These are phyloP conservation scores for Boletus fagicola DNA, from an alignment of 768 basidiomycete species.

Conservation along the genomic window DNA sequence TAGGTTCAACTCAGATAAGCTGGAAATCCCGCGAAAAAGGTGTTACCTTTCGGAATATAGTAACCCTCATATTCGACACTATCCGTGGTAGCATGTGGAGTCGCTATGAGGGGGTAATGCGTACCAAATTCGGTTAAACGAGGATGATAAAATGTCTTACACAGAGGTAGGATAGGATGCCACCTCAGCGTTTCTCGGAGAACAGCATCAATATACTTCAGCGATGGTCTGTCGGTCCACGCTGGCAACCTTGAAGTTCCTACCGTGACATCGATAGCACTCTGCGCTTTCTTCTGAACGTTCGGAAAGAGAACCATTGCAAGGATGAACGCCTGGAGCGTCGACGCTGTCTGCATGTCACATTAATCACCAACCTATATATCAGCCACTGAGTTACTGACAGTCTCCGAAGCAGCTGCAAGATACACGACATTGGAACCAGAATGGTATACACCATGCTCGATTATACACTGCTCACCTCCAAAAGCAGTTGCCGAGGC, in stretches of 20 bases:
- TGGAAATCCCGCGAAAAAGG: background rate
- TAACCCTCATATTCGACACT: constrained; percentile 27
- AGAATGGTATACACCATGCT: background rate
- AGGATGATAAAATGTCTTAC: constrained; percentile 10
- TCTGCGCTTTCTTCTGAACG: constrained; percentile 28
- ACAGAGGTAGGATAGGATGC: constrained; percentile 24
- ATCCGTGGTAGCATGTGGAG: constrained; percentile 20
- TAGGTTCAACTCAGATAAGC: constrained; percentile 3
- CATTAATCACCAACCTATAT: background rate
- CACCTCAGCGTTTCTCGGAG: constrained; percentile 31
- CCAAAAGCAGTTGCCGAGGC: constrained; percentile 20
- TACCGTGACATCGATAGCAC: constrained; percentile 28
- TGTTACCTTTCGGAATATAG: constrained; percentile 28
- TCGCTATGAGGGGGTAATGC: constrained; percentile 2
- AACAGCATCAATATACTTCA: constrained; percentile 30
- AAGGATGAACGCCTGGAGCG: constrained; percentile 33
- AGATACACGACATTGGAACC: background rate
- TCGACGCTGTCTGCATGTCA: constrained; percentile 22
- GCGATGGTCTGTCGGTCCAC: constrained; percentile 22
- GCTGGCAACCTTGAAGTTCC: constrained; percentile 28
- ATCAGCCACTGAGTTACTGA: background rate
- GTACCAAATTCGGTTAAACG: background rate
- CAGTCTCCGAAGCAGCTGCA: constrained; percentile 22
- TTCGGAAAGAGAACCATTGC: constrained; percentile 36
- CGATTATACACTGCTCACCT: constrained; percentile 9